Evolutionary conservation across 2,329 filamentous ascomycete genomes (phyloP).

Genomic region (Dactylonectria macrodidyma): DNA sequence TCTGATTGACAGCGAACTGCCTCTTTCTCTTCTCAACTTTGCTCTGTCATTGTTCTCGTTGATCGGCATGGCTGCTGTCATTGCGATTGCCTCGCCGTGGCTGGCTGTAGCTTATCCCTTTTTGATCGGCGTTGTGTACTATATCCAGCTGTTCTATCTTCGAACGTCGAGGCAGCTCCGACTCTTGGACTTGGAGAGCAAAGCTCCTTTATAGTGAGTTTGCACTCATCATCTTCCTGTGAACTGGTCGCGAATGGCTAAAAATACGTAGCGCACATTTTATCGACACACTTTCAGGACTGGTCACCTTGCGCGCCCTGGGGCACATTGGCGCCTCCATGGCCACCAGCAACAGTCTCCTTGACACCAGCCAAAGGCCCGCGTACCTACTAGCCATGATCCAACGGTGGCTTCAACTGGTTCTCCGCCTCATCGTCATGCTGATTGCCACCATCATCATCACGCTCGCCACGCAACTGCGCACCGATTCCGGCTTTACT

Average conservation of each 20-base stretch:
- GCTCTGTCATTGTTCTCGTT: background rate
- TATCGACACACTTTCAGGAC: slow-evolving; percentile 67
- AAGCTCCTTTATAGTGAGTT: slow-evolving; percentile 65
- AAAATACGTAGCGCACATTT: slow-evolving; percentile 57
- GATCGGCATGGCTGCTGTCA: slow-evolving; percentile 29
- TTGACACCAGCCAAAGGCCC: slow-evolving; percentile 70
- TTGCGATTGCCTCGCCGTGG: slow-evolving; percentile 57
- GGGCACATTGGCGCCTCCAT: slow-evolving; percentile 59
- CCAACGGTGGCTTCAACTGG: slow-evolving; percentile 70
- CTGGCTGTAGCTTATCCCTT: slow-evolving; percentile 65
- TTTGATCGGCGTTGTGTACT: slow-evolving; percentile 60
- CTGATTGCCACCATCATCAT: slow-evolving; percentile 64
- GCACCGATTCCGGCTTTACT: slow-evolving; percentile 54
- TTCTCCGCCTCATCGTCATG: slow-evolving; percentile 65
- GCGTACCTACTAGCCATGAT: slow-evolving; percentile 71
- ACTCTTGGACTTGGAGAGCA: slow-evolving; percentile 71
- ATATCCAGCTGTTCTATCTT: slow-evolving; percentile 70
- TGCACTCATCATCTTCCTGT: too few species aligned
- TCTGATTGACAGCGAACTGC: slow-evolving; percentile 55
- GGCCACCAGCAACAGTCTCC: slow-evolving; percentile 60
- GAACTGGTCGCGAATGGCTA: background rate
- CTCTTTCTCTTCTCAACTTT: slow-evolving; percentile 46
- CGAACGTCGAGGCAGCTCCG: slow-evolving; percentile 72
- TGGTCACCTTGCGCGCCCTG: slow-evolving; percentile 69
- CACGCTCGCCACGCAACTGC: slow-evolving; percentile 60